A percentile compares a stretch with the other conserved stretches of the same genome.
These are phyloP conservation scores for Choanephora cucurbitarum DNA, from an alignment of 371 early-diverging fungal species.

Conservation along the genomic window DNA sequence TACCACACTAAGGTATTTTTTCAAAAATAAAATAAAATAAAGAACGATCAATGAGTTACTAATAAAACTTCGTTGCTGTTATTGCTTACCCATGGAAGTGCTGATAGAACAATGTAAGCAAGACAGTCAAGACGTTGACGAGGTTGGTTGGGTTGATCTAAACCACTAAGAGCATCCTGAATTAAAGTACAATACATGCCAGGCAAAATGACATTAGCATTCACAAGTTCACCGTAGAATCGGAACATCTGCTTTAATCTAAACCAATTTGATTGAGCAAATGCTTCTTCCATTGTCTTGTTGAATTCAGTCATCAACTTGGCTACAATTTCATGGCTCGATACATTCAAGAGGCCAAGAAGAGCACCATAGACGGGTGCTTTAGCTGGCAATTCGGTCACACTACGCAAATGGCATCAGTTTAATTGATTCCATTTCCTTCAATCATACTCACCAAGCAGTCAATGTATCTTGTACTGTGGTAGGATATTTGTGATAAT, in stretches of 20 bases:
- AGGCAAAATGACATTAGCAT: slow-evolving; percentile 74
- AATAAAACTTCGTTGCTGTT: too few species aligned
- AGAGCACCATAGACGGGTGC: slow-evolving; percentile 78
- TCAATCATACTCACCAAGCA: slow-evolving; percentile 50
- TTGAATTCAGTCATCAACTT: slow-evolving; percentile 42
- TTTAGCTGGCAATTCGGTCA: slow-evolving; percentile 79
- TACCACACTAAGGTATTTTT: slow-evolving; percentile 58
- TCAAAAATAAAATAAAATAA: too few species aligned
- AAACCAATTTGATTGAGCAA: slow-evolving; percentile 63
- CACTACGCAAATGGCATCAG: slow-evolving; percentile 36
- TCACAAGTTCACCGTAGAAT: slow-evolving; percentile 83
- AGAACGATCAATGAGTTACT: neutral
- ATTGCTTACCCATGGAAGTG: slow-evolving; percentile 84
- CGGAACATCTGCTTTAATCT: slow-evolving; percentile 75
- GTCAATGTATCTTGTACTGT: slow-evolving; percentile 66
- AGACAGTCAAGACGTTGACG: slow-evolving; percentile 73
- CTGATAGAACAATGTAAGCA: slow-evolving; percentile 69
- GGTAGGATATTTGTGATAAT: slow-evolving; percentile 64
- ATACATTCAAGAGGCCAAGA: slow-evolving; percentile 74
- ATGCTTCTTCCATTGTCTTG: slow-evolving; percentile 51
- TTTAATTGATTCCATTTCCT: neutral
- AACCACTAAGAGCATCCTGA: slow-evolving; percentile 58
- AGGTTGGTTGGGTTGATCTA: slow-evolving; percentile 57
- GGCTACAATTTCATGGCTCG: slow-evolving; percentile 36
- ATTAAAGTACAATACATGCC: slow-evolving; percentile 63